Base-by-base conservation (phyloP, 2,329 filamentous ascomycete species). In the Aphanoascus verrucosus region DNA sequence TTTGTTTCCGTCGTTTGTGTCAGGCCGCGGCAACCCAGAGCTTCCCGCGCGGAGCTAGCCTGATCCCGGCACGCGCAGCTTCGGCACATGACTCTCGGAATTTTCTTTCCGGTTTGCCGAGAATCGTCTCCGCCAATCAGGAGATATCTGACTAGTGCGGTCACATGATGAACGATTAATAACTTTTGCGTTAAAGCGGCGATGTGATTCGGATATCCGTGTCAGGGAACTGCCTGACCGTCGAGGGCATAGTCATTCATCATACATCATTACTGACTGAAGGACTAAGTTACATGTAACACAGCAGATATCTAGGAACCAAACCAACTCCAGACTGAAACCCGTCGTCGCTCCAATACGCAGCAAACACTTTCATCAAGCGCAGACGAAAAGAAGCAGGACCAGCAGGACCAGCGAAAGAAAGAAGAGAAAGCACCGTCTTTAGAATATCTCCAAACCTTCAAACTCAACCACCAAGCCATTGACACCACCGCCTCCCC, bases 391-490 rank as follows among this genome's bases (percentile, higher is more conserved):
- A 45, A 45, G 43, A 31, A 31, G 12, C n/a, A 45, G 3, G 23
- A 28, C 7, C 23, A 4, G 3, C 7, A 7, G 7, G 23, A n/a
- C n/a, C n/a, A 7, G 23, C 20, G 37, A 48, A 37, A 3, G 28
- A 38, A 34, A 14, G 31, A 14, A 23, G 5, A 34, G 23, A 23
- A 35, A 45, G n/a, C 11, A 32, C 5, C 12, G 35, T 19, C 34
- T 2, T 51, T 40, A 75, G 59, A 73, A 73, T 41, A 76, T 75
- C 59, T 76, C 74, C 61, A 76, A 56, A 61, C 75, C 73, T 60
- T 76, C 74, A 63, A 76, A 76, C 59, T 76, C 73, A 40, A 75
- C 74, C 38, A 74, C 66, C 60, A 76, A 61, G 38, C 67, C 68
- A 57, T 74, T 67, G 12, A 56, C 23, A 59, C 61, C 53, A 61